phyloP scores from a whole-genome alignment of 2,329 filamentous ascomycete species.

The Microsporum audouinii region DNA sequence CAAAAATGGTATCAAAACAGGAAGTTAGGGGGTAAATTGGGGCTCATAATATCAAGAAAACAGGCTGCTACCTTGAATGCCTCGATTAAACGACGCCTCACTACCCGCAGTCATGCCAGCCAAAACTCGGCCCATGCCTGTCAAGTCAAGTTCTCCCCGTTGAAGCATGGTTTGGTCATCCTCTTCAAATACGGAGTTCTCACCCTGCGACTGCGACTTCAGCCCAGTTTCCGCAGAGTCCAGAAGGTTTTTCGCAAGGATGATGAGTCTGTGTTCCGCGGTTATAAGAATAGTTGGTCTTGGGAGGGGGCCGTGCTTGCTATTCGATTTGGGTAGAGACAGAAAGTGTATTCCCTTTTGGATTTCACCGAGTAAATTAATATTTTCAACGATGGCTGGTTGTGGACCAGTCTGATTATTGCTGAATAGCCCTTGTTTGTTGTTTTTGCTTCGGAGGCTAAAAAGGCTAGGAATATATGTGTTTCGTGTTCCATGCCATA shows the following conservation, averaged over 20 bases:
- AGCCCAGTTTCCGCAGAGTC: slow-evolving; percentile 16
- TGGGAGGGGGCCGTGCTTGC: slow-evolving; percentile 15
- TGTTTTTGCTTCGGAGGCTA: slow-evolving; percentile 34
- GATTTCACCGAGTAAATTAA: slow-evolving; percentile 32
- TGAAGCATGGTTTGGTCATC: slow-evolving; percentile 21
- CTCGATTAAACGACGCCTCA: slow-evolving; percentile 23
- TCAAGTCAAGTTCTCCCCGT: slow-evolving; percentile 35
- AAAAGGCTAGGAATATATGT: slow-evolving; percentile 34
- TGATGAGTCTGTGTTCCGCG: slow-evolving; percentile 31
- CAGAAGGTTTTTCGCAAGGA: slow-evolving; percentile 24
- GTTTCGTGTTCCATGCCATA: slow-evolving; percentile 34
- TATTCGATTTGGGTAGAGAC: slow-evolving; percentile 19
- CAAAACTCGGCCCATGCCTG: slow-evolving; percentile 38
- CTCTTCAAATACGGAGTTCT: slow-evolving; percentile 1
- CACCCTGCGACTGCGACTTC: slow-evolving; percentile 1
- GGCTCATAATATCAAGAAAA: not conserved
- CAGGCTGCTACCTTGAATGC: slow-evolving; percentile 9
- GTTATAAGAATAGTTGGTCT: slow-evolving; percentile 33
- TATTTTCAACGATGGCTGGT: slow-evolving; percentile 29
- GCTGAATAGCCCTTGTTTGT: slow-evolving; percentile 28
- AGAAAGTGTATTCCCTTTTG: slow-evolving; percentile 30
- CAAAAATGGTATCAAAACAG: not conserved
- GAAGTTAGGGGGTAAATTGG: not conserved
- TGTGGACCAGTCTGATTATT: slow-evolving; percentile 31
- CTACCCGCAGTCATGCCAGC: slow-evolving; percentile 30